Conservation (phyloP, 1,284 basidiomycete genomes). For the Irpex rosettiformis region DNA sequence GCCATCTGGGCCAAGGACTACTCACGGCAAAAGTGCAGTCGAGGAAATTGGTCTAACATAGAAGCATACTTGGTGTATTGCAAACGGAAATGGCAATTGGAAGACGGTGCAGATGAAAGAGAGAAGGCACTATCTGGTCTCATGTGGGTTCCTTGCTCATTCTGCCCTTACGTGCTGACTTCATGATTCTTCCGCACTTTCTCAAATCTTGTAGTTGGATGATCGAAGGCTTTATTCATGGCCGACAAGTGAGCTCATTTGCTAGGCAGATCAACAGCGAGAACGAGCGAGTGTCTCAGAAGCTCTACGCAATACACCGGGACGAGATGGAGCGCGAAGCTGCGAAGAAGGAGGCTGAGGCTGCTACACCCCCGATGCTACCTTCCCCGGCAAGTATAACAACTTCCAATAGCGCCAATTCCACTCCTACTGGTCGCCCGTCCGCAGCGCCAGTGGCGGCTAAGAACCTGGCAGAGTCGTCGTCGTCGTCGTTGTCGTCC, state of each 20-base stretch:
- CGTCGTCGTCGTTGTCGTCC: conserved; percentile 10
- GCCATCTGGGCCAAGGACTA: conserved; percentile 70
- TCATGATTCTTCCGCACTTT: conserved; percentile 18
- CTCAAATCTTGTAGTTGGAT: conserved; percentile 47
- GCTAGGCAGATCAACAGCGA: conserved; percentile 42
- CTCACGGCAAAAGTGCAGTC: conserved; percentile 43
- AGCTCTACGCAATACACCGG: conserved; percentile 4
- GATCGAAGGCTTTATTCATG: conserved; percentile 69
- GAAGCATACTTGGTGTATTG: conserved; percentile 62
- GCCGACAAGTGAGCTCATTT: conserved; percentile 51
- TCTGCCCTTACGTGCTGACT: conserved; percentile 27
- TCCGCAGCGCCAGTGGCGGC: conserved; percentile 19
- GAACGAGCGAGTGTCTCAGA: conserved; percentile 21
- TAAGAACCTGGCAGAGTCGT: background rate
- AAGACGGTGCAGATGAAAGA: conserved; percentile 58
- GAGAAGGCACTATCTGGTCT: conserved; percentile 73
- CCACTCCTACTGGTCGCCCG: conserved; percentile 54
- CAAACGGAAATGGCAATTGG: conserved; percentile 61
- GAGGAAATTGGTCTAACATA: conserved; percentile 60
- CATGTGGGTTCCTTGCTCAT: conserved; percentile 53
- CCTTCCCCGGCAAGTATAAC: conserved; percentile 71
- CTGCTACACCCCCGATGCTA: conserved; percentile 60
- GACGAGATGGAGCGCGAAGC: conserved; percentile 1
- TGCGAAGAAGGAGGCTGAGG: conserved; percentile 16
- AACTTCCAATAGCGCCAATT: conserved; percentile 63